Evolutionary conservation across 306 rosid genomes (phyloP).

Genomic region (Leucaena leucocephala): DNA sequence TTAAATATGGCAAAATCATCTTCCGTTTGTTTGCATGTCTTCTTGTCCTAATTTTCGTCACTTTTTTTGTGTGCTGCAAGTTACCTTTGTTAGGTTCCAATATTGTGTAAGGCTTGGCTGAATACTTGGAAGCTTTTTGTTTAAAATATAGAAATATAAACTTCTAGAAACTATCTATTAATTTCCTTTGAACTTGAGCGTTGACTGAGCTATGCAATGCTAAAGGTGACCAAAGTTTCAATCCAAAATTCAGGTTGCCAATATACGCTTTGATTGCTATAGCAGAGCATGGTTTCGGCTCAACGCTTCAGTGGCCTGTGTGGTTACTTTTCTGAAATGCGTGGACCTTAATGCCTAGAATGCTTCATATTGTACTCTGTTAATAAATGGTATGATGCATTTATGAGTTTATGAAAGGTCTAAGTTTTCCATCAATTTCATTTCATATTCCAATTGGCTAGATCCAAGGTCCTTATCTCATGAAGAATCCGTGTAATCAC

Average conservation of each 20-base stretch:
- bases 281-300: not conserved
- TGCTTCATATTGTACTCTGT: not conserved
- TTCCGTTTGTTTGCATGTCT: not conserved
- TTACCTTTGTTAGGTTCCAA: not conserved
- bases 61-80: slow-evolving; percentile 8
- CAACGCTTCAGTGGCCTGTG: not conserved
- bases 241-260: not conserved
- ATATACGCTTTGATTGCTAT: not conserved
- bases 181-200: not conserved
- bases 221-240: not conserved
- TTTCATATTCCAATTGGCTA: not conserved
- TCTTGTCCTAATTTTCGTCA: not conserved
- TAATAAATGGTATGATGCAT: not conserved
- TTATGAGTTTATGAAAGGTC: not conserved
- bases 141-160: not conserved
- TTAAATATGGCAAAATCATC: not conserved
- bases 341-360: not conserved
- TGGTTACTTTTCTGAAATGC: too few species aligned
- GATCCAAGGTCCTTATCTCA: not conserved
- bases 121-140: slow-evolving; percentile 17
- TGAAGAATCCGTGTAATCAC: not conserved
- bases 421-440: not conserved
- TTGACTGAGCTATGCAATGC: not conserved
- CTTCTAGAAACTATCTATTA: too few species aligned
- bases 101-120: not conserved